Base-by-base conservation (phyloP, 768 basidiomycete species). In the Pluteus cervinus region DNA sequence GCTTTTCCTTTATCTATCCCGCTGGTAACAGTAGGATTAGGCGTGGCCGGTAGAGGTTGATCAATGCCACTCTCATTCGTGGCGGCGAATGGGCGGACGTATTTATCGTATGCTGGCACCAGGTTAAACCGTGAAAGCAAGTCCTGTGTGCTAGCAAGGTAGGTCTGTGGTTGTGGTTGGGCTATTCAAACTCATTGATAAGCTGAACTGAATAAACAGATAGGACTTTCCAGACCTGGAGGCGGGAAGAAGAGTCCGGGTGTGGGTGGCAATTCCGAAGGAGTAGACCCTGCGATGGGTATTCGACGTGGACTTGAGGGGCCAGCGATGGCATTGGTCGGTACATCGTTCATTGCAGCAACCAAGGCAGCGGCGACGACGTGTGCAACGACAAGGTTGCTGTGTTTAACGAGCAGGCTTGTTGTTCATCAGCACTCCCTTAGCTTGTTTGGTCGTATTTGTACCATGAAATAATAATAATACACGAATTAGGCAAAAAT, bases 141-240 rank as follows among this genome's bases (percentile, higher is more conserved):
- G 60, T 89, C 86, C 51, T 89, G 76, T 1, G 87, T 87, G 61
- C 86, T 85, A 26, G 69, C 57, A 35, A 89, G 71, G 55, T 73
- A 66, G 18, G 68, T 71, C 25, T 62, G 59, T 33, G 68, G 68
- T 16, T 57, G 62, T 46, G 60, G 59, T 7, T 53, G 61, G 8
- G 51, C 68, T 68, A 46, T 40, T 39, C 23, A 33, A 12, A 11
- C 33, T 20, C 31, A 42, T 35, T 36, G 37, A 36, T 18, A 17
- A 16, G n/a, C 26, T 31, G 30, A 14, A 23, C 17, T 21, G 17
- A 5, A 28, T 36, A 24, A 21, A 21, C 20, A 25, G 15, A 42
- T 43, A 54, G 34, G 48, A 36, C 24, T 41, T 34, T 2, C 57
- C 60, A 32, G 46, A 66, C 70, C 60, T 48, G 65, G 61, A 16